These are phyloP conservation scores for Nasturtium officinale DNA, from an alignment of 345 rosid species.

Conservation along the genomic window DNA sequence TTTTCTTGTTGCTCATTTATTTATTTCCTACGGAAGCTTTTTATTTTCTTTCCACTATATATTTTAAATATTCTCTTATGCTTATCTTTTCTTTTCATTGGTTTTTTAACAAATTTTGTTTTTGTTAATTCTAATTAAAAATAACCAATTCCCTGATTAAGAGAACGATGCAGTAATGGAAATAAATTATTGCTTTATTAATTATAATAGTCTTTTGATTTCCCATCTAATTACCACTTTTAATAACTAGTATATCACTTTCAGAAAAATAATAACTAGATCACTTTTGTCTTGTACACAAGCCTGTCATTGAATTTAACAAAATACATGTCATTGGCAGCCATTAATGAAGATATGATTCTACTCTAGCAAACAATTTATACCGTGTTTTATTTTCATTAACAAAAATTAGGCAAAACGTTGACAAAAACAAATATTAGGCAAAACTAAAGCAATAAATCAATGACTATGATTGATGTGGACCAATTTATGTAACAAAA, in stretches of 20 bases:
- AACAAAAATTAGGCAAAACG: neutral
- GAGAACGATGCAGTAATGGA: neutral
- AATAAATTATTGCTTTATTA: neutral
- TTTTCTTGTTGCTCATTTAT: constrained; percentile 34
- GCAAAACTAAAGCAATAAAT: neutral
- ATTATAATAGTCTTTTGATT: constrained; percentile 5
- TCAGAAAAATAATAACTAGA: constrained; percentile 5
- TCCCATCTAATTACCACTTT: neutral
- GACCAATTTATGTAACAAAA: neutral
- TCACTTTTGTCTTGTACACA: constrained; percentile 4
- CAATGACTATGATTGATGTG: neutral
- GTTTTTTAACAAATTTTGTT: neutral
- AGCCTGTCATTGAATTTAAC: constrained; percentile 1
- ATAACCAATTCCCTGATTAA: neutral
- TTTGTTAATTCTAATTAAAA: neutral
- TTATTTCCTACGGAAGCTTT: constrained; percentile 24
- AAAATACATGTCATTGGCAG: neutral
- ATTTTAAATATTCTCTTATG: neutral
- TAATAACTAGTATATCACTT: constrained; percentile 1
- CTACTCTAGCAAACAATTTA: neutral
- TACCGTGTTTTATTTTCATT: neutral
- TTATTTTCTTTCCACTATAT: constrained; percentile 14
- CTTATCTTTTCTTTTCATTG: constrained; percentile 18
- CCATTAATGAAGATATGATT: constrained; percentile 16
- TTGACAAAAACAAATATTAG: neutral